phyloP scores from a whole-genome alignment of 78 protist genomes.

The Cyanophora paradoxa region DNA sequence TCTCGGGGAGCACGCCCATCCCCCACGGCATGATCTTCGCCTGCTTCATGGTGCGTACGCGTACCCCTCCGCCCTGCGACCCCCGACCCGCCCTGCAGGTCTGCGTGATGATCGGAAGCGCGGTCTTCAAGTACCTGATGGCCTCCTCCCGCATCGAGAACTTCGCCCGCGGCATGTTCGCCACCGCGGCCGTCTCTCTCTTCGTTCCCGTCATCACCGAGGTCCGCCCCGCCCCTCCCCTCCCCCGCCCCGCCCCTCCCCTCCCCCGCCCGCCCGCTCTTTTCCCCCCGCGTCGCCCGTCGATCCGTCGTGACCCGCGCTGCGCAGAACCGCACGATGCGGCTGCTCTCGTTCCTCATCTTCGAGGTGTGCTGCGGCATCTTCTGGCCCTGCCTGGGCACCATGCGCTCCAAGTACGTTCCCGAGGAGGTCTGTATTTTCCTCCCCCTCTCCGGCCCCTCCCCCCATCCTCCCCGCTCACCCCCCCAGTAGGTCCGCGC shows the following conservation, averaged over 20 bases:
- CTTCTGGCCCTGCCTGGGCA: constrained; percentile 71
- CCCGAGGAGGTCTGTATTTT: too few species aligned
- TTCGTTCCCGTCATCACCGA: neutral
- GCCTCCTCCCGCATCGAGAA: neutral
- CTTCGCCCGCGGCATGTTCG: neutral
- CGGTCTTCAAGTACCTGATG: neutral
- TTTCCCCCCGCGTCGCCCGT: neutral
- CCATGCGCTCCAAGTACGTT: constrained; percentile 27
- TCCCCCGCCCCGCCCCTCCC: neutral
- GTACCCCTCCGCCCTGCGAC: neutral
- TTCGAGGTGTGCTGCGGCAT: constrained; percentile 81
- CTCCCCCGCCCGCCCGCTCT: neutral
- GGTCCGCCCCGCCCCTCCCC: neutral
- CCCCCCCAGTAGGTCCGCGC: constrained; percentile 63
- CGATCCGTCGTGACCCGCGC: too few species aligned
- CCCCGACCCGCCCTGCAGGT: too few species aligned
- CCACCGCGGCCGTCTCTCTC: neutral
- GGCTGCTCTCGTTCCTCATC: constrained; percentile 37
- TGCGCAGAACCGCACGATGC: neutral
- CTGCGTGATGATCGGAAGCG: constrained; percentile 72
- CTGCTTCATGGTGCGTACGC: constrained; percentile 60
- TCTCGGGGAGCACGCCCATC: neutral
- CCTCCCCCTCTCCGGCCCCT: too few species aligned
- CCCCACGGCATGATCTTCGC: constrained; percentile 82
- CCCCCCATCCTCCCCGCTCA: too few species aligned